Conservation (phyloP, 2,329 filamentous ascomycete genomes). For the Zymoseptoria crescenta region DNA sequence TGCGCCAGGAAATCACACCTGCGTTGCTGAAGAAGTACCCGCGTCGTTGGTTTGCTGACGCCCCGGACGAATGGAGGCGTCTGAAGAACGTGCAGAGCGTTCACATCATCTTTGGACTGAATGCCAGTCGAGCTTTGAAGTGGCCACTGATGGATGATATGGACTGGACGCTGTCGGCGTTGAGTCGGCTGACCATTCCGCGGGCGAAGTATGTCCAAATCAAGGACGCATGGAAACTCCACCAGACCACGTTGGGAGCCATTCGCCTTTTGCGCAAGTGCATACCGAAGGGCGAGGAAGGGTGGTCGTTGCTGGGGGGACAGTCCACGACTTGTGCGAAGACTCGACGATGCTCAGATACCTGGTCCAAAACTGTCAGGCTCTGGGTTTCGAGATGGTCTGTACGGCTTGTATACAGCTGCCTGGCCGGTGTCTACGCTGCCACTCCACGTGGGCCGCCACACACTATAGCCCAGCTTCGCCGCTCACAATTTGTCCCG, state of each 20-base stretch:
- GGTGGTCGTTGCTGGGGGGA: not conserved
- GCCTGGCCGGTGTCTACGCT: not conserved
- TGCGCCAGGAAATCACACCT: not conserved
- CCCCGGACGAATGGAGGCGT: not conserved
- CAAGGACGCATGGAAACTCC: not conserved
- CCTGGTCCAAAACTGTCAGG: not conserved
- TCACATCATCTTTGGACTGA: not conserved
- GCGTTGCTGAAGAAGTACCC: not conserved
- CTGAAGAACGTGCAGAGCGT: not conserved
- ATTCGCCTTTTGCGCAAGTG: not conserved
- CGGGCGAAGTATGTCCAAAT: not conserved
- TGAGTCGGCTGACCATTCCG: not conserved
- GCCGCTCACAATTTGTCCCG: not conserved
- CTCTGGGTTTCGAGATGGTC: not conserved
- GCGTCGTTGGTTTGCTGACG: not conserved
- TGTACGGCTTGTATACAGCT: not conserved
- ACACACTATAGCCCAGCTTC: not conserved
- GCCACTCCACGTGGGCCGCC: not conserved
- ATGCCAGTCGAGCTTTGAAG: not conserved
- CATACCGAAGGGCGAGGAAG: not conserved
- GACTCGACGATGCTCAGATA: not conserved
- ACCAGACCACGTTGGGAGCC: not conserved
- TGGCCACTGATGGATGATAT: not conserved
- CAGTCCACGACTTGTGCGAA: not conserved
- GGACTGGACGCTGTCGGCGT: not conserved